Base-by-base conservation (phyloP, 441 rosid genomes). In the Metrosideros polymorpha region DNA sequence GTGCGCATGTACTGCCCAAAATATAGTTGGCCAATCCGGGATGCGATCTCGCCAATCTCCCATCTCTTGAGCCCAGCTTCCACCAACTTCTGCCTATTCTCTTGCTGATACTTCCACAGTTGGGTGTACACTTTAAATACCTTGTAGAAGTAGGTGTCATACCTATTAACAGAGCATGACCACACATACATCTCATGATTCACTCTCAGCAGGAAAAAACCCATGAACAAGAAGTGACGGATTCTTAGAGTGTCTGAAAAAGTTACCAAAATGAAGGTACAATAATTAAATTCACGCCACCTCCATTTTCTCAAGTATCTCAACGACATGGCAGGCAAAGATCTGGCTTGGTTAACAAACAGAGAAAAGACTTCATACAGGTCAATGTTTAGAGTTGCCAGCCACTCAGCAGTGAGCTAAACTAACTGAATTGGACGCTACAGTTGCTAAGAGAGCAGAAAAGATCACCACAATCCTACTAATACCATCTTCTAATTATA, bases 31-130 rank as follows among this genome's bases (percentile, higher is more conserved):
- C 94, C 99, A 86, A 97, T 97, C 19, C 99, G 92, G 61, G 99
- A 97, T 0, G 99, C 98, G 19, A 96, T 97, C 92, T 97, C 99
- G 5, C 99, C 99, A 83, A 97, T 97, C 93, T 97, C 99, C 96
- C 98, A 95, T 89, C 99, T 92, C 93, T 95, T 96, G 59, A 97
- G 97, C 85, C 99, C 99, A 9, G 98, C 90, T 85, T 97, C 99
- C 47, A 96, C 97, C 85, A 97, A 92, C 90, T 96, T 95, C 92
- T 94, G 98, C 84, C 99, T 88, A 87, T 97, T 97, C 47, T 96
- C 99, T 90, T 97, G 99, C 86, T 96, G 99, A 89, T 94, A 96
- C 92, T 97, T 97, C 99, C 99, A 97, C 85, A 97, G 32, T 50
- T 96, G 96, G 7, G 99, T 97, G 91, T 97, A 97, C 47, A 97